Evolutionary conservation across 768 basidiomycete species (phyloP).

Genomic region (Suillus sp.): DNA sequence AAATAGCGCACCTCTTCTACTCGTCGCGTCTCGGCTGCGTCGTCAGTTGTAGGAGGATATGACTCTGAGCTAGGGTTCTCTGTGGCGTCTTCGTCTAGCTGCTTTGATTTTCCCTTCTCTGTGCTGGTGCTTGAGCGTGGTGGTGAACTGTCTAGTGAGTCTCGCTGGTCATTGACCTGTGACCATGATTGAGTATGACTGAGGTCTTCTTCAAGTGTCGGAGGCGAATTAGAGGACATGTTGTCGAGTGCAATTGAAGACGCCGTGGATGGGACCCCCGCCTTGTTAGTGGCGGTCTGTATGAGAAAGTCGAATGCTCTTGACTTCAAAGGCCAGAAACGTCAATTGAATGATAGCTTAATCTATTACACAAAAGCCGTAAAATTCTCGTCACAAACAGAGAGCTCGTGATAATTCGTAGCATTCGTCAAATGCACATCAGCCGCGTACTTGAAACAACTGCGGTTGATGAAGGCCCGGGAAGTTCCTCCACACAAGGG

Average conservation of each 20-base stretch:
- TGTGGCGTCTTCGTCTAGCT: constrained; percentile 27
- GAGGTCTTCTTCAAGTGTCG: constrained; percentile 50
- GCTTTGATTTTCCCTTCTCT: constrained; percentile 39
- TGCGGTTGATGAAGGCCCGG: not conserved
- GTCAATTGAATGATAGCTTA: not conserved
- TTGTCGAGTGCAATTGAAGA: constrained; percentile 41
- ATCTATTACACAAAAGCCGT: not conserved
- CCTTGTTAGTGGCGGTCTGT: constrained; percentile 15
- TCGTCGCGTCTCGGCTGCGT: constrained; percentile 64
- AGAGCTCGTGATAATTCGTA: not conserved
- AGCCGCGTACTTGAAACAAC: not conserved
- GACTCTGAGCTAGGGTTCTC: constrained; percentile 27
- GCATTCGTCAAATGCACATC: not conserved
- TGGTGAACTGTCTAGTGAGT: constrained; percentile 24
- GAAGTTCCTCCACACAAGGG: too few species aligned
- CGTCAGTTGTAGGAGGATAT: constrained; percentile 73
- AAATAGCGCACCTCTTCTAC: constrained; percentile 64
- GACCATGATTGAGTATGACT: constrained; percentile 36
- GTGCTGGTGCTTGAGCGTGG: constrained; percentile 28
- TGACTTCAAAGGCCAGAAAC: constrained; percentile 3
- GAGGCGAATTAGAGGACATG: constrained; percentile 20
- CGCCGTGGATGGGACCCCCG: constrained; percentile 7
- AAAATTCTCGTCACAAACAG: not conserved
- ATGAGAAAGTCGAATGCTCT: constrained; percentile 9
- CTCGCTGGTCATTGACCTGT: constrained; percentile 27